Percentiles rank a stretch among this genome's conserved stretches.
These are phyloP conservation scores for Eragrostis tef DNA, from an alignment of 202 grass and related monocot genomes.

Conservation along the genomic window DNA sequence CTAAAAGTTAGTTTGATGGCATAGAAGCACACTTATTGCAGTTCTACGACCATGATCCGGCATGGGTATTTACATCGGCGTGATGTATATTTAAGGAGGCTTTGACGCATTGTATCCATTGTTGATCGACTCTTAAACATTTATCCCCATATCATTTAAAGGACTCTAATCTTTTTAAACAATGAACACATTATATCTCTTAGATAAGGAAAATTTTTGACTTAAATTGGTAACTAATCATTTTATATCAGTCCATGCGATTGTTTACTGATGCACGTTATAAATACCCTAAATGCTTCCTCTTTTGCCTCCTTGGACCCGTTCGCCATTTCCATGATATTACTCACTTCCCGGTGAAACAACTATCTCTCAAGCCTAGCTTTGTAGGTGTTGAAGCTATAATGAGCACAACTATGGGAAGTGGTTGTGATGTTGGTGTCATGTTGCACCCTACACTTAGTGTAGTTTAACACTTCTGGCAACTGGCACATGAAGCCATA, in stretches of 20 bases:
- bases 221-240: neutral
- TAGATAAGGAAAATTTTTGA: neutral
- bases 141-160: neutral
- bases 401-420: too few relatives aligned
- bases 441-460: too few relatives aligned
- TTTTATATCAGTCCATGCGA: neutral
- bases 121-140: neutral
- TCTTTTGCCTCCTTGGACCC: too few relatives aligned
- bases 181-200: neutral
- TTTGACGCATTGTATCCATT: neutral
- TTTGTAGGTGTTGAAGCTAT: too few relatives aligned
- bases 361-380: neutral
- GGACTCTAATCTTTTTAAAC: constrained; percentile 15
- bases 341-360: neutral
- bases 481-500: too few relatives aligned
- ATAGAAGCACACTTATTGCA: neutral
- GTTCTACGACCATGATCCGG: neutral
- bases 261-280: neutral
- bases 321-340: neutral
- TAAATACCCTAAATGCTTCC: too few relatives aligned
- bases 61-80: neutral
- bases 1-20: constrained; percentile 24
- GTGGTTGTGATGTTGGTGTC: too few relatives aligned
- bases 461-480: too few relatives aligned
- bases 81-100: neutral